Base-by-base conservation (phyloP, 192 early-diverging fungal species). In the Spizellomyces punctatus region DNA sequence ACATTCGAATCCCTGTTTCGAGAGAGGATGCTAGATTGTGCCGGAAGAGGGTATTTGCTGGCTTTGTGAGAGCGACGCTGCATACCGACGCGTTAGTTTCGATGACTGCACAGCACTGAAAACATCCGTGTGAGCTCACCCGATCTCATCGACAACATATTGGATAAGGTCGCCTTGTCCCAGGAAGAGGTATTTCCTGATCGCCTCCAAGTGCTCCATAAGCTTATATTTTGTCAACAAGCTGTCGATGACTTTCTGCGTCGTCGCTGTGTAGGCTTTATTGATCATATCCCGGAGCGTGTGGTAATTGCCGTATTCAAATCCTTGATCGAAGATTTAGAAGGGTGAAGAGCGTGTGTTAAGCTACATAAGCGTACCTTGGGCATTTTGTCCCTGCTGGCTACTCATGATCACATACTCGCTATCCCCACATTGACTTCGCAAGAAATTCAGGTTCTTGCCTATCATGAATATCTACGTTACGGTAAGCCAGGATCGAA, bases 91-190 rank as follows among this genome's bases (percentile, higher is more conserved):
- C 36, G 59, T 17, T 61, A 61, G 36, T 17, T 42, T 16, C 14
- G 14, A 17, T 17, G 42, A 42, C 36, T 48, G 45, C 8, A 74
- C n/a, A 62, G 16, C 10, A 65, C 42, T 6, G 10, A 65, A 48
- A 16, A 0, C 12, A 41, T 45, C 14, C 7, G 19, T 4, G 0
- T 10, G 8, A 8, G 47, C 77, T 64, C 86, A 92, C 91, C 91
- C 90, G 57, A 98, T 73, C 27, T 86, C 86, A 67, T 92, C 91
- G 86, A 96, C 89, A 50, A 99, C 77, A 61, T 90, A 85, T 71
- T 95, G 92, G 58, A 94, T 90, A 86, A 98, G 96, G 69, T 99
- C 95, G 27, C 95, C 97, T 73, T 97, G 92, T 63, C 91, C 94
- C 12, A 99, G 81, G 50, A 99, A 75, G 42, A 99, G 78, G 71